These are phyloP conservation scores for Septoria linicola DNA, from an alignment of 2,329 filamentous ascomycete species.

Conservation along the genomic window DNA sequence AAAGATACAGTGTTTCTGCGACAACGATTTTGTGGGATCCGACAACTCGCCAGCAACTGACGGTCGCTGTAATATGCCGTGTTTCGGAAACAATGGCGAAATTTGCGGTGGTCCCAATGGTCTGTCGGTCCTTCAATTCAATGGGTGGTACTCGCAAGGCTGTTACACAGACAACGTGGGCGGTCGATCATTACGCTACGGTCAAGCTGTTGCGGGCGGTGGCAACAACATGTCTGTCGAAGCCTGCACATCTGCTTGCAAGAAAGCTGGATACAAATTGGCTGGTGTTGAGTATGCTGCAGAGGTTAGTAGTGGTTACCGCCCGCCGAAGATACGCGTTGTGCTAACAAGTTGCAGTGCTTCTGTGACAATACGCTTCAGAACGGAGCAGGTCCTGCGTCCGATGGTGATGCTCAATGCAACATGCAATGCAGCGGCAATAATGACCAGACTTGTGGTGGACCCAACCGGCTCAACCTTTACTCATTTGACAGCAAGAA, in stretches of 20 bases:
- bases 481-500: slow-evolving; percentile 30
- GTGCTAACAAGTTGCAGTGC: slow-evolving; percentile 25
- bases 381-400: slow-evolving; percentile 28
- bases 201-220: slow-evolving; percentile 27
- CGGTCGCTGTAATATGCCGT: slow-evolving; percentile 32
- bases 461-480: slow-evolving; percentile 30
- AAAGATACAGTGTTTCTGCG: slow-evolving; percentile 25
- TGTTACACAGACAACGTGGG: slow-evolving; percentile 30
- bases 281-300: slow-evolving; percentile 34
- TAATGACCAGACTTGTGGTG: slow-evolving; percentile 33
- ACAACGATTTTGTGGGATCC: slow-evolving; percentile 26
- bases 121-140: slow-evolving; percentile 28
- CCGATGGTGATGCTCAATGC: slow-evolving; percentile 30
- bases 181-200: slow-evolving; percentile 23
- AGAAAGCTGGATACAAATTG: slow-evolving; percentile 34
- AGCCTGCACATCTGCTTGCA: slow-evolving; percentile 33
- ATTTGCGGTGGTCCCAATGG: slow-evolving; percentile 31
- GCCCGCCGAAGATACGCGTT: no score
- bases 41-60: slow-evolving; percentile 22
- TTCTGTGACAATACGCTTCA: slow-evolving; percentile 36
- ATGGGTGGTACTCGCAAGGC: slow-evolving; percentile 30
- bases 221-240: slow-evolving; percentile 24
- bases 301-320: slow-evolving; percentile 11
- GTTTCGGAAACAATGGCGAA: slow-evolving; percentile 31
- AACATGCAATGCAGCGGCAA: slow-evolving; percentile 35